Conservation (phyloP, 345 rosid genomes). For the Syzygium oleosum region DNA sequence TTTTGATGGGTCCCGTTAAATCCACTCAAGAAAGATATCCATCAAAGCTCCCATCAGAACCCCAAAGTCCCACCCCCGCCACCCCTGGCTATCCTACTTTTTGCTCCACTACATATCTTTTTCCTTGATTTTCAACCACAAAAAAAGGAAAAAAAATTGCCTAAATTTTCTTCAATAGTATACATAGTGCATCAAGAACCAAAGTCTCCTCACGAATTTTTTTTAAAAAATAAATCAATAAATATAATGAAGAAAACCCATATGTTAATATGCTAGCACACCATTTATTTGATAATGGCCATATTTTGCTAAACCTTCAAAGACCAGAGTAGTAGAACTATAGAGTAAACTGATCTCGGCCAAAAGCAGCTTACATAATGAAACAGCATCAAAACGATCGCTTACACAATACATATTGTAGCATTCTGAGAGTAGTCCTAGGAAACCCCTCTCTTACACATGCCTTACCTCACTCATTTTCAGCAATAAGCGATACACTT, state of each 20-base stretch:
- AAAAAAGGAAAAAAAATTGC: background rate
- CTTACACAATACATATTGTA: background rate
- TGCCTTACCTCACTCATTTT: background rate
- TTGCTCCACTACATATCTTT: background rate
- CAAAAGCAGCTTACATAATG: background rate
- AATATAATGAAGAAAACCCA: background rate
- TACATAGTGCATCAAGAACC: background rate
- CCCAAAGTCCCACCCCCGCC: background rate
- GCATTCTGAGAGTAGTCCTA: background rate
- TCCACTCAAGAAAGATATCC: background rate
- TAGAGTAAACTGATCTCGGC: background rate
- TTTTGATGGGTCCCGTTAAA: background rate
- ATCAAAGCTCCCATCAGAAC: background rate
- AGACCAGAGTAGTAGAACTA: background rate
- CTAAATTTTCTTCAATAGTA: background rate
- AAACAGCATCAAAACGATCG: background rate
- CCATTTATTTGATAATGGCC: background rate
- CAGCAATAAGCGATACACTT: conserved; percentile 87
- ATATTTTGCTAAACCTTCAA: background rate
- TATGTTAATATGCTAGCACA: background rate
- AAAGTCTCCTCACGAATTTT: background rate
- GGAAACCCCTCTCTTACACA: background rate
- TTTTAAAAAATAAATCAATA: background rate
- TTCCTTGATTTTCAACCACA: background rate
- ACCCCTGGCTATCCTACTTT: background rate